phyloP scores from a whole-genome alignment of 2,329 filamentous ascomycete genomes.

The Talaromyces sp. region DNA sequence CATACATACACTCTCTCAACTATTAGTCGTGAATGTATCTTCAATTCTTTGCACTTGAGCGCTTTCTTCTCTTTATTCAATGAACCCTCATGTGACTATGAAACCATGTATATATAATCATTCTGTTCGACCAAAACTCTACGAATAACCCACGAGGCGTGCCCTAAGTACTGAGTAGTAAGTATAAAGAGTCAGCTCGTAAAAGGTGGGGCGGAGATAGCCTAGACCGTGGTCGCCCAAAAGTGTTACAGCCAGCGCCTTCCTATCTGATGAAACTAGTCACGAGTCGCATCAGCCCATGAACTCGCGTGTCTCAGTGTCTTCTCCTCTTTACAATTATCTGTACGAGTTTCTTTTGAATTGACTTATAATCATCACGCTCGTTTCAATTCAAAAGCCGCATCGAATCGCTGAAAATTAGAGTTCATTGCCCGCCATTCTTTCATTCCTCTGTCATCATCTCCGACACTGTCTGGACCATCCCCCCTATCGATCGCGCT shows the following conservation, averaged over 20 bases:
- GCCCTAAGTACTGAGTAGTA: neutral
- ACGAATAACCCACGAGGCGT: neutral
- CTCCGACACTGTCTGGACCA: neutral
- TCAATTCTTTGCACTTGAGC: neutral
- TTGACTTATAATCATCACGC: neutral
- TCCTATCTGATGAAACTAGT: neutral
- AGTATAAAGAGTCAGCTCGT: neutral
- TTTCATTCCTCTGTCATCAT: neutral
- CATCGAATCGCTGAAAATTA: neutral
- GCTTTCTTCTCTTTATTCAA: neutral
- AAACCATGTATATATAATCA: neutral
- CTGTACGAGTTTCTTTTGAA: neutral
- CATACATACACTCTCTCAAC: neutral
- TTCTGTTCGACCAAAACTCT: neutral
- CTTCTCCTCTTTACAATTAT: neutral
- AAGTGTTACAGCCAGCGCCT: neutral
- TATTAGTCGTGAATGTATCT: neutral
- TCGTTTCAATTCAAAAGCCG: neutral
- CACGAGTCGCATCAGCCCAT: neutral
- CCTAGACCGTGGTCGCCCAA: slow-evolving; percentile 2
- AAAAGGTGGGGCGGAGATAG: neutral
- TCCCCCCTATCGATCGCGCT: neutral
- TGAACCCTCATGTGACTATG: neutral
- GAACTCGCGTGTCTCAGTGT: neutral
- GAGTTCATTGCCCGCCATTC: neutral